Percentiles rank a stretch among this genome's conserved stretches.
These are phyloP conservation scores for Babesia sp. DNA, from an alignment of 169 alveolate genomes.

Conservation along the genomic window DNA sequence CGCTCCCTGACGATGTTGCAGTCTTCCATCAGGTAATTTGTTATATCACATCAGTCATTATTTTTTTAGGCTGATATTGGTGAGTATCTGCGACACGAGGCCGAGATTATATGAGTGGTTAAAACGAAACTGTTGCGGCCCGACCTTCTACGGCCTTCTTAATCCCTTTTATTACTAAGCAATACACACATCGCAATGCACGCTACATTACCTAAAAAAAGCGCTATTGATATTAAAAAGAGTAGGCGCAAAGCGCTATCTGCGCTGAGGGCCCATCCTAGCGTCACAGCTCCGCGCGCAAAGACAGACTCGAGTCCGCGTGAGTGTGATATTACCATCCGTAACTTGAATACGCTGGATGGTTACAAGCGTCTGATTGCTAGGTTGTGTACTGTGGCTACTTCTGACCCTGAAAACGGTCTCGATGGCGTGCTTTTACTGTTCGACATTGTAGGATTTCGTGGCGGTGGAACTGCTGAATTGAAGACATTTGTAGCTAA, in stretches of 20 bases:
- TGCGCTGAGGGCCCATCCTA: not conserved
- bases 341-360: constrained; percentile 32
- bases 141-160: not conserved
- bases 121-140: not conserved
- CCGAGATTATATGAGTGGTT: constrained; percentile 41
- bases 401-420: constrained; percentile 52
- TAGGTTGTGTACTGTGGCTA: constrained; percentile 54
- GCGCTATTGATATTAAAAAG: not conserved
- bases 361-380: constrained; percentile 46
- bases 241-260: constrained; percentile 22
- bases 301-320: not conserved
- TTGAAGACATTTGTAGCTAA: constrained; percentile 4
- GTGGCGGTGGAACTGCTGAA: constrained; percentile 51
- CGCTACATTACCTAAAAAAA: constrained; percentile 14
- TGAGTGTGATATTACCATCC: not conserved
- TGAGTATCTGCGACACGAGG: constrained; percentile 65
- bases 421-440: constrained; percentile 17
- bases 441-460: constrained; percentile 29
- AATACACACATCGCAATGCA: constrained; percentile 14
- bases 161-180: not conserved
- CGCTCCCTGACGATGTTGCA: constrained; percentile 70
- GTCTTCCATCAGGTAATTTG: constrained; percentile 61
- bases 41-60: not conserved
- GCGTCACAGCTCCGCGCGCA: not conserved
- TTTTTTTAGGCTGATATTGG: constrained; percentile 64